Evolutionary conservation across 164 flowering plant species (phyloP), one percentile per base, ranked within the genome.

Genomic region (Aristolochia californica): DNA sequence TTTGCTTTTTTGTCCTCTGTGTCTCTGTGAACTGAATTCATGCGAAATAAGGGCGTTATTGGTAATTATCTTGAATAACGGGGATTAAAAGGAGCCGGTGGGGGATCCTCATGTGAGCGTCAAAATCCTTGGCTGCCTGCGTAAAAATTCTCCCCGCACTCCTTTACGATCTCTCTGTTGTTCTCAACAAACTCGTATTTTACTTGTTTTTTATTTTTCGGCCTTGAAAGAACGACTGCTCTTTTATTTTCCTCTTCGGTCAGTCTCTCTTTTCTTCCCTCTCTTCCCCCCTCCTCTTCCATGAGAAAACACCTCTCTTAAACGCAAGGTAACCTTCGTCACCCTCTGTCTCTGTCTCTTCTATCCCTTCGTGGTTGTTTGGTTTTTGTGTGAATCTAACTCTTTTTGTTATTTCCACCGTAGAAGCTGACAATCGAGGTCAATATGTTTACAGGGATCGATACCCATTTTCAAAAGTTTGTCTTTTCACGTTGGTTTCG

Each of bases 271-370:
- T 20, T 47, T 47, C 40, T 47, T 47, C 22, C 22, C 50, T 47
- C 50, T 20, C 50, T 20, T 47, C 13, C 18, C 50, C 18, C 18
- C 20, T 17, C 18, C 8, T 5, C 18, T 47, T 47, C 50, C 50
- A 47, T 47, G 50, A 17, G 20, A 47, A 17, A 20, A 16, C 18
- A 47, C 50, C 40, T 34, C 40, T 34, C 18, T 47, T 47, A 20
- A 47, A 47, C 22, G 22, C 50, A 47, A 20, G 50, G 50, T 47
- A 47, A 47, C 20, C 1, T 70, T 72, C 68, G 80, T 80, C 56
- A 77, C 63, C 81, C 84, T 7, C 60, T 73, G 64, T 14, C 83
- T 54, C 55, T 51, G 2, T 1, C 55, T 52, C 14, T 52, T 22
- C 55, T 52, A 0, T 24, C 13, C 11, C 8, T 52, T 51, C 54